phyloP scores from a whole-genome alignment of 768 basidiomycete species.

The Amylocystis lapponica region DNA sequence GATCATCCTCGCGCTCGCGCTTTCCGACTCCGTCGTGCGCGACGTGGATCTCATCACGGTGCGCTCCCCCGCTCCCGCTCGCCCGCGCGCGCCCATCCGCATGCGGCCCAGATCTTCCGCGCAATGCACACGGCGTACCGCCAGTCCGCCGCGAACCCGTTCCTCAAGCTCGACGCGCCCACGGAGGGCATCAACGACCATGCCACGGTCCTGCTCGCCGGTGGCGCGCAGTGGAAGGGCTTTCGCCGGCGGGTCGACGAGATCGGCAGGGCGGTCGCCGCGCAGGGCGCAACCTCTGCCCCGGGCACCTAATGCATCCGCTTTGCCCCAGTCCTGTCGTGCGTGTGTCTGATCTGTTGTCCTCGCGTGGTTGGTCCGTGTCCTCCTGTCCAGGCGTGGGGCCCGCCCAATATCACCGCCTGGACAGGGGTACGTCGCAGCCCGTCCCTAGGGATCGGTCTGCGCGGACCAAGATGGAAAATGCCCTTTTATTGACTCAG shows the following conservation, averaged over 20 bases:
- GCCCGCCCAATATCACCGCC: slow-evolving; percentile 8
- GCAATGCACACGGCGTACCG: slow-evolving; percentile 88
- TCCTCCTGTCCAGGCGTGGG: slow-evolving; percentile 13
- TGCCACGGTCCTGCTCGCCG: slow-evolving; percentile 50
- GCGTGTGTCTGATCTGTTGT: too few relatives aligned
- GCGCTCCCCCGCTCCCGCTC: slow-evolving; percentile 21
- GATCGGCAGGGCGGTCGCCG: slow-evolving; percentile 56
- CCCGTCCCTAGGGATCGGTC: slow-evolving; percentile 6
- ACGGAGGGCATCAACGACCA: slow-evolving; percentile 46
- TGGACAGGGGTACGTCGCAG: slow-evolving; percentile 9
- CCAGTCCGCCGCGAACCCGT: slow-evolving; percentile 78
- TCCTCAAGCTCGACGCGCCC: slow-evolving; percentile 59
- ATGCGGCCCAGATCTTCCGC: slow-evolving; percentile 66
- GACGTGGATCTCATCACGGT: slow-evolving; percentile 78
- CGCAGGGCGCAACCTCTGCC: slow-evolving; percentile 13
- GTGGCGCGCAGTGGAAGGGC: slow-evolving; percentile 60
- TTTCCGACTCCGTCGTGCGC: slow-evolving; percentile 76
- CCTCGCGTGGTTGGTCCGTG: too few relatives aligned
- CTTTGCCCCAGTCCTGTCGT: too few relatives aligned
- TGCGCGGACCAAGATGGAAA: slow-evolving; percentile 49
- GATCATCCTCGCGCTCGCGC: slow-evolving; percentile 73
- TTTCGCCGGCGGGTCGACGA: slow-evolving; percentile 73
- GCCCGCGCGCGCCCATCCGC: neutral
- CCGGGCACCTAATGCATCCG: neutral
- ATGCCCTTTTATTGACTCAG: slow-evolving; percentile 82